A percentile compares a stretch with the other conserved stretches of the same genome.
phyloP scores from a whole-genome alignment of 2,329 filamentous ascomycete genomes.

The Camptophora hylomeconis region DNA sequence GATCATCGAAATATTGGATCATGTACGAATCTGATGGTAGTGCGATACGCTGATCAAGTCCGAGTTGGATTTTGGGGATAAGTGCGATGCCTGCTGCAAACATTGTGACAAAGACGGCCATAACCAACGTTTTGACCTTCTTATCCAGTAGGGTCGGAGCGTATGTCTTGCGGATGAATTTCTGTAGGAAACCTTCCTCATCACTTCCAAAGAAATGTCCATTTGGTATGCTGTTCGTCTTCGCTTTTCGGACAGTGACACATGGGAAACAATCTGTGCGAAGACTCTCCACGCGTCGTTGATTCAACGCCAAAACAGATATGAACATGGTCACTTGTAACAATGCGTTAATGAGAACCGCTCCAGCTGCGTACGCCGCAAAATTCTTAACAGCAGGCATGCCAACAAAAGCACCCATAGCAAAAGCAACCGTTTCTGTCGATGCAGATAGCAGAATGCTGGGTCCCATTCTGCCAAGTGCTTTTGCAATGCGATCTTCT shows the following conservation, averaged over 20 bases:
- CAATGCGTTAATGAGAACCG: slow-evolving; percentile 93
- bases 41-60: slow-evolving; percentile 86
- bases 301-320: slow-evolving; percentile 80
- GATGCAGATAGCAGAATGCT: slow-evolving; percentile 92
- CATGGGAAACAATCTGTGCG: slow-evolving; percentile 89
- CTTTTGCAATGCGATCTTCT: slow-evolving; percentile 70
- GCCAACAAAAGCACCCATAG: slow-evolving; percentile 81
- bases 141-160: slow-evolving; percentile 69
- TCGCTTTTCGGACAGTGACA: slow-evolving; percentile 64
- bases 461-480: slow-evolving; percentile 90
- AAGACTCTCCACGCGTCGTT: slow-evolving; percentile 75
- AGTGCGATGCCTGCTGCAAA: slow-evolving; percentile 77
- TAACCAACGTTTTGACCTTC: slow-evolving; percentile 62
- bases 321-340: slow-evolving; percentile 96
- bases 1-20: slow-evolving; percentile 90
- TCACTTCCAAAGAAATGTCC: slow-evolving; percentile 59
- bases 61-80: slow-evolving; percentile 71
- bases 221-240: slow-evolving; percentile 50
- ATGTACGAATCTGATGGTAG: slow-evolving; percentile 89
- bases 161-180: slow-evolving; percentile 82
- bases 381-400: slow-evolving; percentile 99
- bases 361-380: slow-evolving; percentile 87
- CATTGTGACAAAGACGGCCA: slow-evolving; percentile 73
- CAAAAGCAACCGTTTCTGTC: slow-evolving; percentile 88
- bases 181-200: slow-evolving; percentile 71